Conservation (phyloP, 495 filamentous ascomycete genomes). For the Copromyces sp. region DNA sequence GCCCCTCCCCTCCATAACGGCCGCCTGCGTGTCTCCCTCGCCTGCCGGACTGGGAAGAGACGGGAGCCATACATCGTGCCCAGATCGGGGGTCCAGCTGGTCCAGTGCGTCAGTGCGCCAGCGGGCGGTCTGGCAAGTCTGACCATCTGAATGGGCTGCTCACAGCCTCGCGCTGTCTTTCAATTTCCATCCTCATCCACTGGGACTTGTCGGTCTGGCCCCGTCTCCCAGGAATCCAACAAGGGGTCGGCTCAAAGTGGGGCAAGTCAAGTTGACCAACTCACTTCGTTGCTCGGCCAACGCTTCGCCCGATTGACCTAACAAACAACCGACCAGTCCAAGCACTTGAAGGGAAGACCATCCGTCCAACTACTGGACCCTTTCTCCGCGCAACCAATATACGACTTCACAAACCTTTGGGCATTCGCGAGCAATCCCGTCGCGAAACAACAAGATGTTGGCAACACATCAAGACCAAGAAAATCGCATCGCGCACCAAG, state of each 20-base stretch:
- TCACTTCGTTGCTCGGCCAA: not conserved
- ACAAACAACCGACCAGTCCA: not conserved
- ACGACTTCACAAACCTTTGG: not conserved
- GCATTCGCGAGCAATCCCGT: not conserved
- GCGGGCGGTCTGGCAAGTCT: slow-evolving; percentile 3
- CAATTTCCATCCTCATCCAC: not conserved
- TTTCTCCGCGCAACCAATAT: not conserved
- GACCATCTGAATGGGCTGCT: not conserved
- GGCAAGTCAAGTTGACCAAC: not conserved
- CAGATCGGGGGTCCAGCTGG: not conserved
- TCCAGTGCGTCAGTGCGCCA: not conserved
- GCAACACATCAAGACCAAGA: slow-evolving; percentile 76
- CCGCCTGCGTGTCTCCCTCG: slow-evolving; percentile 8
- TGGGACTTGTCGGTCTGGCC: not conserved
- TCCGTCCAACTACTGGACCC: not conserved
- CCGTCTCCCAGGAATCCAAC: not conserved
- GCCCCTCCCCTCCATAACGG: slow-evolving; percentile 19
- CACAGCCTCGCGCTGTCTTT: not conserved
- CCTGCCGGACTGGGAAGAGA: not conserved
- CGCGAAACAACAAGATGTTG: slow-evolving; percentile 44
- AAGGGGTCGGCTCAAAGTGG: not conserved
- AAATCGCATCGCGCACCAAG: slow-evolving; percentile 69
- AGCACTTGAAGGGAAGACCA: not conserved
- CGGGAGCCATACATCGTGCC: not conserved
- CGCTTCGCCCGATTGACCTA: not conserved